phyloP scores from a whole-genome alignment of 495 filamentous ascomycete species.

The Neurospora cerealis region DNA sequence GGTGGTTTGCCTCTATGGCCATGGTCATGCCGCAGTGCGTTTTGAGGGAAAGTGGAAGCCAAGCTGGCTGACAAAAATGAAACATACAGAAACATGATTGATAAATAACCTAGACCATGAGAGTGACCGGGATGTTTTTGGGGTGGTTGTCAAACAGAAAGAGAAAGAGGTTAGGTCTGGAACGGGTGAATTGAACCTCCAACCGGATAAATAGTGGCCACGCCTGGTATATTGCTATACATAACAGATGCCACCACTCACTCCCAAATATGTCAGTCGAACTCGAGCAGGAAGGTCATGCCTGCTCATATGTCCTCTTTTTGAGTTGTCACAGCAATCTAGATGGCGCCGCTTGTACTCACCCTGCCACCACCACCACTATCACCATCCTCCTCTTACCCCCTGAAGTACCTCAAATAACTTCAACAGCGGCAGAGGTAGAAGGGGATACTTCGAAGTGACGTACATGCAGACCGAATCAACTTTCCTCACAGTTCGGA shows the following conservation, averaged over 20 bases:
- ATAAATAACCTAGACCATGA: neutral
- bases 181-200: constrained; percentile 8
- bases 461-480: constrained; percentile 5
- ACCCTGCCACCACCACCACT: neutral
- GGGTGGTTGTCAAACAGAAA: neutral
- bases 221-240: neutral
- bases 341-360: neutral
- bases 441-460: constrained; percentile 1
- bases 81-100: neutral
- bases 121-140: neutral
- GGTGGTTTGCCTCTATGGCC: neutral
- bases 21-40: neutral
- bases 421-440: neutral
- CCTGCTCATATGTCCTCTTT: neutral
- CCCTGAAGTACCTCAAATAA: neutral
- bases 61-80: neutral
- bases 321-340: neutral
- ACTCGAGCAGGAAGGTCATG: constrained; percentile 7
- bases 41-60: neutral
- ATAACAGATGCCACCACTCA: neutral
- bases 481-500: neutral
- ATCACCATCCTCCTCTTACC: neutral
- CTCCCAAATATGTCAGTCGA: neutral
- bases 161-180: neutral
- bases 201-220: constrained; percentile 13